Conservation (phyloP, 2,329 filamentous ascomycete species). For the Aspergillus arachidicola region DNA sequence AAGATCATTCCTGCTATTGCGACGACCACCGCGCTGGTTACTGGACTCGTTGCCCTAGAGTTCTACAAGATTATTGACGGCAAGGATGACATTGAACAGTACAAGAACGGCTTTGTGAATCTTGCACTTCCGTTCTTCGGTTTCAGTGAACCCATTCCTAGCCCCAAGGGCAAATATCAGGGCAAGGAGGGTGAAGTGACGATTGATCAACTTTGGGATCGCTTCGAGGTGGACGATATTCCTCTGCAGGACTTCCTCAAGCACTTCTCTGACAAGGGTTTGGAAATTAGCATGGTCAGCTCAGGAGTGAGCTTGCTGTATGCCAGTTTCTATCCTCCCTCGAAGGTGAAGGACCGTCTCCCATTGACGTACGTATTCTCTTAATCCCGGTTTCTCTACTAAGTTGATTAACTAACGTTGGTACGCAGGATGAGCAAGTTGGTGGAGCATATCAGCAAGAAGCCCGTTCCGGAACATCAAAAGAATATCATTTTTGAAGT, state of each 20-base stretch:
- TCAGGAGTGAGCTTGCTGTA: slow-evolving; percentile 96
- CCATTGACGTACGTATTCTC: slow-evolving; percentile 62
- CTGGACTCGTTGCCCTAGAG: slow-evolving; percentile 88
- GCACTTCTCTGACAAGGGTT: slow-evolving; percentile 76
- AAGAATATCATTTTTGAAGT: slow-evolving; percentile 97
- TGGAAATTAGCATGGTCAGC: slow-evolving; percentile 89
- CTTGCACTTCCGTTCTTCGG: slow-evolving; percentile 95
- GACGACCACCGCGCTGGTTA: slow-evolving; percentile 93
- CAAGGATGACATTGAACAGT: slow-evolving; percentile 95
- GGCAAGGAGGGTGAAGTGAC: slow-evolving; percentile 74
- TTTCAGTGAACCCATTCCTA: slow-evolving; percentile 94
- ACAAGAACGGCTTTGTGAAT: slow-evolving; percentile 99
- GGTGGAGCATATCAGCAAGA: slow-evolving; percentile 87
- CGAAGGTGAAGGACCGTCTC: slow-evolving; percentile 80
- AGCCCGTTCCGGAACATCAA: slow-evolving; percentile 85
- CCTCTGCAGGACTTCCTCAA: slow-evolving; percentile 82
- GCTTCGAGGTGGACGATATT: slow-evolving; percentile 87
- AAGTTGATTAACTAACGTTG: slow-evolving; percentile 30
- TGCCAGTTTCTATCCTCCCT: slow-evolving; percentile 85
- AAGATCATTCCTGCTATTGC: slow-evolving; percentile 99
- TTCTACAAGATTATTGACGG: slow-evolving; percentile 96
- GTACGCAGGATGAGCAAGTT: slow-evolving; percentile 76
- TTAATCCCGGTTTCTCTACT: not conserved
- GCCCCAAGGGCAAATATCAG: slow-evolving; percentile 87
- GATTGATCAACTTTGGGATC: slow-evolving; percentile 97